Conservation (phyloP, 192 early-diverging fungal genomes). For the Backusella macrospora region DNA sequence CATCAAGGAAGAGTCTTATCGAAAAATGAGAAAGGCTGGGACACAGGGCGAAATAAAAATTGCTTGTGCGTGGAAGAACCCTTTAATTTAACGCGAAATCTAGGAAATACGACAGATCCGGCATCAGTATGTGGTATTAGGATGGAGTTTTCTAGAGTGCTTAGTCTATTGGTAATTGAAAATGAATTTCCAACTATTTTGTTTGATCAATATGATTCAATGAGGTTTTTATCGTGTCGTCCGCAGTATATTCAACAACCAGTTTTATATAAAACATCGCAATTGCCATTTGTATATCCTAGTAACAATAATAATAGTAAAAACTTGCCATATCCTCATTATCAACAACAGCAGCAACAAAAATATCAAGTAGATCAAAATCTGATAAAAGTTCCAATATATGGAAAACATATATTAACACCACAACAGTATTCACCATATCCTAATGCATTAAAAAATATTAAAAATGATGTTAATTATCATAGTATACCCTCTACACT, state of each 20-base stretch:
- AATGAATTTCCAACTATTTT: neutral
- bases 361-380: neutral
- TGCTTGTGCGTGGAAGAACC: constrained; percentile 94
- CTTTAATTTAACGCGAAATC: constrained; percentile 83
- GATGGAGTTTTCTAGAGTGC: constrained; percentile 76
- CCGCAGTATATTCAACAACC: neutral
- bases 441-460: neutral
- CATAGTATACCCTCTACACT: neutral
- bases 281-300: neutral
- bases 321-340: neutral
- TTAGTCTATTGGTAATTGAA: constrained; percentile 31
- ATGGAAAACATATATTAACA: neutral
- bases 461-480: neutral
- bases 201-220: neutral
- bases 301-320: neutral
- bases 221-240: neutral
- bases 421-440: neutral
- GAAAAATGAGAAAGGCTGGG: constrained; percentile 90
- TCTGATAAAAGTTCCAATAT: no score
- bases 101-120: constrained; percentile 87
- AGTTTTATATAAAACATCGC: neutral
- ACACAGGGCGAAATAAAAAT: constrained; percentile 63
- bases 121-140: constrained; percentile 75
- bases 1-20: constrained; percentile 76
- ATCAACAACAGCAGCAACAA: neutral